phyloP scores from a whole-genome alignment of 139 green algal species.

The Closterium sp. region DNA sequence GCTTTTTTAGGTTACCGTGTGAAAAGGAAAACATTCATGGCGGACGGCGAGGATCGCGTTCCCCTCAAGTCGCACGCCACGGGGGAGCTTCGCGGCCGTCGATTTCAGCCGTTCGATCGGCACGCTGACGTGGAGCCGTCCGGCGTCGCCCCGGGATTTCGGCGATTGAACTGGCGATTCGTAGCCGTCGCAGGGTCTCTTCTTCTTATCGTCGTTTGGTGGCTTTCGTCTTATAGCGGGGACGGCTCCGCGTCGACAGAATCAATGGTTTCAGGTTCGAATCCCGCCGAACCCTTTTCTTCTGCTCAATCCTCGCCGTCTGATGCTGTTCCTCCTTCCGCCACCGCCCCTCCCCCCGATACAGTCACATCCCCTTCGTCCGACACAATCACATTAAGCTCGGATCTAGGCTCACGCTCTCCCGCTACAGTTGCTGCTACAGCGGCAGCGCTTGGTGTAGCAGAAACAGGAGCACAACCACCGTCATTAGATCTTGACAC shows the following conservation, averaged over 20 bases:
- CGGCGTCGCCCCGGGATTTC: not conserved
- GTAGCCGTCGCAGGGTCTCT: not conserved
- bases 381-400: not conserved
- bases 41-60: not conserved
- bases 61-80: not conserved
- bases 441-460: not conserved
- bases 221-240: not conserved
- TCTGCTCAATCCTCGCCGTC: not conserved
- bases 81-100: not conserved
- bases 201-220: not conserved
- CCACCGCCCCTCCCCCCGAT: not conserved
- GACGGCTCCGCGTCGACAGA: not conserved
- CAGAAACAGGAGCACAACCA: not conserved
- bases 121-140: not conserved
- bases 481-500: not conserved
- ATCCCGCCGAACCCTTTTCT: not conserved
- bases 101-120: not conserved
- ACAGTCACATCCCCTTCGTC: not conserved
- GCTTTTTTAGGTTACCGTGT: no score
- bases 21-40: not conserved
- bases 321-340: not conserved
- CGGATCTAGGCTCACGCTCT: not conserved
- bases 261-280: not conserved
- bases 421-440: not conserved
- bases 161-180: not conserved